These are phyloP conservation scores for Endoconidiophora laricicola DNA, from an alignment of 2,329 filamentous ascomycete species.

Conservation along the genomic window DNA sequence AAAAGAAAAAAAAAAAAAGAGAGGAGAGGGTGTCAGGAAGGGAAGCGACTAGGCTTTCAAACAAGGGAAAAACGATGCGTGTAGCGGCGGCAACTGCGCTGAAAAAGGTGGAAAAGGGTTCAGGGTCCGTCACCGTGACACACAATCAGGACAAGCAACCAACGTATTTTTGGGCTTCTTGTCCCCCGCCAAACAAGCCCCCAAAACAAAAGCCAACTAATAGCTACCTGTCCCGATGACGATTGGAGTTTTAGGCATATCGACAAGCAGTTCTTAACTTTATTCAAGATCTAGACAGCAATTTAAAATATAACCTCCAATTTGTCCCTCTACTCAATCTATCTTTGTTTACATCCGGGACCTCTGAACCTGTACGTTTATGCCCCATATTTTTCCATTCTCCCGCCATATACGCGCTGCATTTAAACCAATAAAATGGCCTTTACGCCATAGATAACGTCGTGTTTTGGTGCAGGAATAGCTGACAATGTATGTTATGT, in stretches of 20 bases:
- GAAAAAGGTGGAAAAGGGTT: neutral
- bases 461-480: no score
- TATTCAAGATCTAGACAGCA: neutral
- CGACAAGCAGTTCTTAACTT: neutral
- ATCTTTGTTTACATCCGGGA: conserved; percentile 2
- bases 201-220: neutral
- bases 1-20: neutral
- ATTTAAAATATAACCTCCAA: neutral
- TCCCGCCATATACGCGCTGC: no score
- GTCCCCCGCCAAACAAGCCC: neutral
- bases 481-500: no score
- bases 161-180: neutral
- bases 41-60: neutral
- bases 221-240: neutral
- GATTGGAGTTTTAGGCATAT: neutral
- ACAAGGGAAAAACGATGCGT: neutral
- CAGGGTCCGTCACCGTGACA: neutral
- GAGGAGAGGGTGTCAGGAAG: neutral
- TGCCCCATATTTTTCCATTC: neutral
- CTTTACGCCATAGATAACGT: no score
- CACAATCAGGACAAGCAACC: neutral
- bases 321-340: neutral
- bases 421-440: no score
- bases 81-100: neutral
- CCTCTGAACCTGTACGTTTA: neutral